These are phyloP conservation scores for Spathaspora sp. DNA, from an alignment of 1,139 yeast genomes.

Conservation along the genomic window DNA sequence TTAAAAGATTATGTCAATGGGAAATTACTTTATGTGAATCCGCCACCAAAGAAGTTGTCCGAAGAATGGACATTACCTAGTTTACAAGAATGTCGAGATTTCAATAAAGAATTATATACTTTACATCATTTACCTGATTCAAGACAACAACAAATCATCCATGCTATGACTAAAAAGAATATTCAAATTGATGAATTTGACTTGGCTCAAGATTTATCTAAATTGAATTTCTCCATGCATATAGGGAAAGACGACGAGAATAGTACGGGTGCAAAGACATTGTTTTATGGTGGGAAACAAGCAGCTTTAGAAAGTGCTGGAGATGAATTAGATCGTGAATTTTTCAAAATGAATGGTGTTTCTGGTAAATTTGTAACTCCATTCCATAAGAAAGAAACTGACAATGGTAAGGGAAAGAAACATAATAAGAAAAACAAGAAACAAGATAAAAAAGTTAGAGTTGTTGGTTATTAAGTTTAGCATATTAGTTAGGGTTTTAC, in stretches of 20 bases:
- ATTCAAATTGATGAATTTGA: slow-evolving; percentile 55
- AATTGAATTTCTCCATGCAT: slow-evolving; percentile 79
- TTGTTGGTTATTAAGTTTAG: slow-evolving; percentile 34
- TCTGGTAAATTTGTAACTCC: slow-evolving; percentile 68
- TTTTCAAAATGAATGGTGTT: slow-evolving; percentile 66
- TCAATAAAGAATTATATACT: slow-evolving; percentile 73
- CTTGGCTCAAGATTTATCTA: slow-evolving; percentile 65
- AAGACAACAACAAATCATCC: slow-evolving; percentile 67
- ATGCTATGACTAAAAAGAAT: slow-evolving; percentile 58
- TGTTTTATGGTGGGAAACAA: slow-evolving; percentile 74
- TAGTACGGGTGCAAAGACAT: slow-evolving; percentile 34
- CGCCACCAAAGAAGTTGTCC: slow-evolving; percentile 72
- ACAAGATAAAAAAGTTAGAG: slow-evolving; percentile 48
- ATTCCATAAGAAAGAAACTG: slow-evolving; percentile 56
- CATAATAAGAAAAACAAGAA: slow-evolving; percentile 80
- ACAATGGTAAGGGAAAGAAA: slow-evolving; percentile 52
- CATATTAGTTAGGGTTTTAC: slow-evolving; percentile 5
- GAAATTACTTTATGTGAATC: slow-evolving; percentile 77
- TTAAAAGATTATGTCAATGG: slow-evolving; percentile 95
- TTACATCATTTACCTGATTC: slow-evolving; percentile 65
- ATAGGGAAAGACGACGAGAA: slow-evolving; percentile 34
- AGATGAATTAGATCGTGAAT: slow-evolving; percentile 79
- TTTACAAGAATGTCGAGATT: slow-evolving; percentile 52
- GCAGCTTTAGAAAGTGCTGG: slow-evolving; percentile 78
- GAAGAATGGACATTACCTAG: slow-evolving; percentile 37